These are phyloP conservation scores for Dipodascus geniculatus DNA, from an alignment of 805 yeast species.

Conservation along the genomic window DNA sequence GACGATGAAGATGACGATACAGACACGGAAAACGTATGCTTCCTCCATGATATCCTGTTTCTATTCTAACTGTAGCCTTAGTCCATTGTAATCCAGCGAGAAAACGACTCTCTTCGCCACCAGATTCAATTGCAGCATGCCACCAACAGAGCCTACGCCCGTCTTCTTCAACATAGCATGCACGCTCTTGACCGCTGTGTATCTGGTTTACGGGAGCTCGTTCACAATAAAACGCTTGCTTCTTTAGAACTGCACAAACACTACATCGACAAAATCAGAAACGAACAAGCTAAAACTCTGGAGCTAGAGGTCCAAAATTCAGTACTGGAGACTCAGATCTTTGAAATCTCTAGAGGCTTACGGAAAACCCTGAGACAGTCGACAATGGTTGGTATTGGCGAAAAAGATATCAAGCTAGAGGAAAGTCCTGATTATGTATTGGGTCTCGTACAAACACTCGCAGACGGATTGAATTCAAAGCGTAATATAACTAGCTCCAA, in stretches of 20 bases:
- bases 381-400: not conserved
- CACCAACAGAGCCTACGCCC: constrained; percentile 7
- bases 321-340: constrained; percentile 11
- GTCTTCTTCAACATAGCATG: constrained; percentile 10
- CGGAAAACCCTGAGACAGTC: constrained; percentile 1
- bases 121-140: constrained; percentile 8
- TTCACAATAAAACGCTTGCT: constrained; percentile 11
- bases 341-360: constrained; percentile 9
- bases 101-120: constrained; percentile 8
- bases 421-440: constrained; percentile 1
- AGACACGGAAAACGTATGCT: constrained; percentile 6
- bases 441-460: not conserved
- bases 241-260: constrained; percentile 12
- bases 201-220: constrained; percentile 10
- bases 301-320: constrained; percentile 11
- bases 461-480: not conserved
- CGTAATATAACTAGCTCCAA: not conserved
- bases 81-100: not conserved
- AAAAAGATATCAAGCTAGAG: not conserved
- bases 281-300: constrained; percentile 12
- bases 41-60: constrained; percentile 3
- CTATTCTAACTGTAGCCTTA: constrained; percentile 1
- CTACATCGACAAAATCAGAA: constrained; percentile 11
- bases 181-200: constrained; percentile 13
- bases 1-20: constrained; percentile 6